Evolutionary conservation across 768 basidiomycete species (phyloP).

Genomic region (Termitomyces heimii): DNA sequence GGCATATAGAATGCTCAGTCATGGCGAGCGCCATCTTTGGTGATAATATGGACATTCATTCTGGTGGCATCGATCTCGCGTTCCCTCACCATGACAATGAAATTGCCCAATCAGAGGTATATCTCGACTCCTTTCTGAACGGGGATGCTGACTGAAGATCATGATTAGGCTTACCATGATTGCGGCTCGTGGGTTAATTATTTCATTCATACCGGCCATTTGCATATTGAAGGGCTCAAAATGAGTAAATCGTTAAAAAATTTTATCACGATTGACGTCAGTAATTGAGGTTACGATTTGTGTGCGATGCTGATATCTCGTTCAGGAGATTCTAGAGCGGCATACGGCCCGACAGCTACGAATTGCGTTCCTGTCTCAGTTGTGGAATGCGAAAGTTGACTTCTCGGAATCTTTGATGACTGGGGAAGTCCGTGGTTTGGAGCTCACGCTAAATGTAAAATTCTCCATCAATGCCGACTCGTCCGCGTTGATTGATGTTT

Average conservation of each 20-base stretch:
- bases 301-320: not conserved
- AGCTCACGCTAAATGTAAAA: constrained; percentile 76
- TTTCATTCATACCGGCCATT: constrained; percentile 96
- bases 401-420: constrained; percentile 90
- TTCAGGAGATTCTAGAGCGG: constrained; percentile 78
- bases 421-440: constrained; percentile 81
- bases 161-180: constrained; percentile 79
- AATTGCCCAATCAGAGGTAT: constrained; percentile 92
- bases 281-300: constrained; percentile 17
- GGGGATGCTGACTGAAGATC: not conserved
- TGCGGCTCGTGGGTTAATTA: constrained; percentile 97
- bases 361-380: constrained; percentile 83
- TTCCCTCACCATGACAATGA: constrained; percentile 99
- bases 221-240: constrained; percentile 97
- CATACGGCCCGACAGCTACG: constrained; percentile 86
- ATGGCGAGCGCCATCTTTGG: constrained; percentile 94
- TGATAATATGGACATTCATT: constrained; percentile 93
- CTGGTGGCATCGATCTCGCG: constrained; percentile 94
- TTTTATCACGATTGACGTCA: constrained; percentile 93
- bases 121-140: constrained; percentile 1
- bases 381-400: constrained; percentile 92
- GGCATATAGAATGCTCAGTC: constrained; percentile 99
- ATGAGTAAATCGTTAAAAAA: constrained; percentile 99
- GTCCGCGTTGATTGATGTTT: constrained; percentile 8
- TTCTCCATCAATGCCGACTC: constrained; percentile 16